Evolutionary conservation across 148 eudicot species (phyloP).

Genomic region (Amaranthus palmeri): DNA sequence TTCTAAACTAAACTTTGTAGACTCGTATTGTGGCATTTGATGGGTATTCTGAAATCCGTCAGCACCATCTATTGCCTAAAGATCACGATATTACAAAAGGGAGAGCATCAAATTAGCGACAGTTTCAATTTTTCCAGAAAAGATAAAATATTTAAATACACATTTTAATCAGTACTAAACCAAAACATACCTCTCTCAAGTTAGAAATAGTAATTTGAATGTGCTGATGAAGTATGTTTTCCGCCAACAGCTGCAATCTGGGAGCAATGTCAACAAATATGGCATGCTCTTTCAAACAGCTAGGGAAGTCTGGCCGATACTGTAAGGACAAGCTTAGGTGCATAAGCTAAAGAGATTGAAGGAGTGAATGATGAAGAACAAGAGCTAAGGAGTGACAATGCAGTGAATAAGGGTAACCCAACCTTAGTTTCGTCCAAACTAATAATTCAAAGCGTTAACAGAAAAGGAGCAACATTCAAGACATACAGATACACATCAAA

Average conservation of each 20-base stretch:
- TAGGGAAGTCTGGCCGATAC: conserved; percentile 80
- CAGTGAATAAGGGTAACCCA: too few species aligned
- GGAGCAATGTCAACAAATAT: conserved; percentile 88
- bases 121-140: not conserved
- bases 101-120: not conserved
- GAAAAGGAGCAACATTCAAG: not conserved
- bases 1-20: conserved; percentile 83
- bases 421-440: not conserved
- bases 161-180: not conserved
- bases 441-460: not conserved
- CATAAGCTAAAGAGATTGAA: conserved; percentile 18
- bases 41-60: conserved; percentile 97
- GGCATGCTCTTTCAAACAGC: conserved; percentile 65
- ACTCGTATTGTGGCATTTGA: conserved; percentile 63
- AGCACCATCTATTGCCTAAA: conserved; percentile 88
- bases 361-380: not conserved
- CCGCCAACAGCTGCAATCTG: conserved; percentile 73
- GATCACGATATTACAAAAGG: conserved; percentile 8
- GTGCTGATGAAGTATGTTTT: conserved; percentile 74
- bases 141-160: not conserved
- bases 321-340: conserved; percentile 29
- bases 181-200: conserved; percentile 59
- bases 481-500: not conserved
- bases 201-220: conserved; percentile 54
- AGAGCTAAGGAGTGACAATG: not conserved